Percentiles rank a stretch among this genome's conserved stretches.
phyloP scores from a whole-genome alignment of 495 filamentous ascomycete genomes.

The Entonaema liquescens region DNA sequence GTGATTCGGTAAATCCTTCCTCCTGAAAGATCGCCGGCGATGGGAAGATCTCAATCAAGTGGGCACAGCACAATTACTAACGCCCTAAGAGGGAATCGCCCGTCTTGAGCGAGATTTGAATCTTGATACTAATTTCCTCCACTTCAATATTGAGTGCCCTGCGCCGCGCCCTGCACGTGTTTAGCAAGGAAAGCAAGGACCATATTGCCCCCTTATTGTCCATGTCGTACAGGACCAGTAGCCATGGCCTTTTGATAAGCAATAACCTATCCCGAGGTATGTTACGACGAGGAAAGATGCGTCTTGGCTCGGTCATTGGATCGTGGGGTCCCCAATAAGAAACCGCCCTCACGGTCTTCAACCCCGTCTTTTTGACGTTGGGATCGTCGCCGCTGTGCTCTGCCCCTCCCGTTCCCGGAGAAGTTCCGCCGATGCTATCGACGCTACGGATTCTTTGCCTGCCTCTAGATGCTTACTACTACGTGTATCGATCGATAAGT shows the following conservation, averaged over 20 bases:
- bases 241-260: conserved; percentile 20
- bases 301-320: conserved; percentile 38
- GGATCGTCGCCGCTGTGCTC: conserved; percentile 25
- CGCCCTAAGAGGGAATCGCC: conserved; percentile 8
- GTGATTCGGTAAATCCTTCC: conserved; percentile 35
- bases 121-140: conserved; percentile 30
- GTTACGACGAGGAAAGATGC: conserved; percentile 19
- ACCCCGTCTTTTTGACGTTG: conserved; percentile 33
- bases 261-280: conserved; percentile 26
- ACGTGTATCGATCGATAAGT: conserved; percentile 17
- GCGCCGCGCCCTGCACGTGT: conserved; percentile 24
- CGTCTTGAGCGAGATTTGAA: conserved; percentile 27
- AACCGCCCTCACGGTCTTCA: conserved; percentile 8
- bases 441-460: conserved; percentile 7
- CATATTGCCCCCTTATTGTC: conserved; percentile 21
- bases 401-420: conserved; percentile 38
- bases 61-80: conserved; percentile 26
- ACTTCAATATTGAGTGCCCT: conserved; percentile 25
- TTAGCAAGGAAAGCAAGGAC: conserved; percentile 27
- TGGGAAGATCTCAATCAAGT: conserved; percentile 44
- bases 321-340: conserved; percentile 37
- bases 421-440: conserved; percentile 24
- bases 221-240: conserved; percentile 7
- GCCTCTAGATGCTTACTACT: conserved; percentile 30
- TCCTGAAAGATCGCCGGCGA: conserved; percentile 37